These are phyloP conservation scores for Salvia sclarea DNA, from an alignment of 305 asterid genomes.

Conservation along the genomic window DNA sequence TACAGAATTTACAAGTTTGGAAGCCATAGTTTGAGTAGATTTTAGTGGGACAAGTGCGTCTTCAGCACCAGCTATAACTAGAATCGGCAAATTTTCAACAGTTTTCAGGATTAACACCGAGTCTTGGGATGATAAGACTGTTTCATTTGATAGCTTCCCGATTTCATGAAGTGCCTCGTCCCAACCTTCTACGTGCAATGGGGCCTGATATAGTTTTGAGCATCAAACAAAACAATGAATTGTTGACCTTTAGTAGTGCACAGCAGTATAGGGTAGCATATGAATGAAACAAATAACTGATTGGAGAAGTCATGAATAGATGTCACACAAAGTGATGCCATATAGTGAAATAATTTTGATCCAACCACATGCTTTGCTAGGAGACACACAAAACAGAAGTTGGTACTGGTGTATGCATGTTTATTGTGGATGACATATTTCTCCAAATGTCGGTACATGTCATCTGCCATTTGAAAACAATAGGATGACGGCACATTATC, in stretches of 20 bases:
- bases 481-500: too few relatives aligned
- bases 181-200: constrained; percentile 89
- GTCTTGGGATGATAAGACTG: constrained; percentile 60
- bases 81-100: constrained; percentile 65
- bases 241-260: not conserved
- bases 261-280: not conserved
- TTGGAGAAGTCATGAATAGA: too few relatives aligned
- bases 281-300: too few relatives aligned
- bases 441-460: too few relatives aligned
- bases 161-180: constrained; percentile 92
- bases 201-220: constrained; percentile 55
- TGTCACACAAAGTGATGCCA: not conserved
- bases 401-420: not conserved
- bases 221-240: not conserved
- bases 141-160: constrained; percentile 74
- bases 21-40: constrained; percentile 71
- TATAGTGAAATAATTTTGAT: too few relatives aligned
- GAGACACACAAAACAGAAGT: too few relatives aligned
- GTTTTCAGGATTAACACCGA: constrained; percentile 65
- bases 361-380: too few relatives aligned
- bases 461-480: too few relatives aligned
- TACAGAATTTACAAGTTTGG: constrained; percentile 79
- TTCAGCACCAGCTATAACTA: constrained; percentile 81
- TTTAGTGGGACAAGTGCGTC: constrained; percentile 79
- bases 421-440: too few relatives aligned